These are phyloP conservation scores for Singerocomus inundabilis DNA, from an alignment of 1,284 basidiomycete species.

Conservation along the genomic window DNA sequence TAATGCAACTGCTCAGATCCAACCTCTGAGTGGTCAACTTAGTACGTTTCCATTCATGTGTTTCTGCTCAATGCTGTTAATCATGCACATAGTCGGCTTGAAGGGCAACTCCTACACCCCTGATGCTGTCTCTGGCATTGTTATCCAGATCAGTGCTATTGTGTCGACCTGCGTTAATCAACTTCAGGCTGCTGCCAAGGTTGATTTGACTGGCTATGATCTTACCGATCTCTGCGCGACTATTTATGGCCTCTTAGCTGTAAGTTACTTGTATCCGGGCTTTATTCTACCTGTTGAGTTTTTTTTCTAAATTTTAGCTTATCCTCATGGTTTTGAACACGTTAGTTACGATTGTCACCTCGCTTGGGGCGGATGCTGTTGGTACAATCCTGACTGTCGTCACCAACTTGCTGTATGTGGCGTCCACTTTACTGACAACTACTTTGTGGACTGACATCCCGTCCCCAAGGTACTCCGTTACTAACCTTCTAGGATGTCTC, in stretches of 20 bases:
- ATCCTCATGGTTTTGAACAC: conserved; percentile 6
- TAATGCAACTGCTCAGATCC: conserved; percentile 11
- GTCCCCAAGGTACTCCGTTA: not conserved
- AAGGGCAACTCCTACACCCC: conserved; percentile 12
- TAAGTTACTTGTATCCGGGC: not conserved
- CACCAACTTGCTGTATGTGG: conserved; percentile 11
- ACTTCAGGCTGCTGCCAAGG: conserved; percentile 4
- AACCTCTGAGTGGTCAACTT: conserved; percentile 10
- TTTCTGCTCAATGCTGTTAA: not conserved
- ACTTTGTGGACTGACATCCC: not conserved
- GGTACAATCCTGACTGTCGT: conserved; percentile 4
- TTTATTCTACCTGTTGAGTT: not conserved
- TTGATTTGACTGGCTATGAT: conserved; percentile 11
- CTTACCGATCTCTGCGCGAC: conserved; percentile 8
- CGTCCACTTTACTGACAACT: too few relatives aligned
- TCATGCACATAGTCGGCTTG: conserved; percentile 1
- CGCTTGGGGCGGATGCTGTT: not conserved
- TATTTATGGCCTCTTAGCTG: conserved; percentile 7
- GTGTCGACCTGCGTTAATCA: conserved; percentile 13
- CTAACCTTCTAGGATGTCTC: conserved; percentile 9
- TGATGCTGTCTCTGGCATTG: conserved; percentile 10
- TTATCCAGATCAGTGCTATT: conserved; percentile 14
- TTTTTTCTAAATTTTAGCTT: not conserved
- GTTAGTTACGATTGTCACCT: conserved; percentile 3
- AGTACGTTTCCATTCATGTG: conserved; percentile 1